Percentiles rank a stretch among this genome's conserved stretches.
Evolutionary conservation across 805 yeast species (phyloP).

Genomic region (Saccharomycopsis fermentans): DNA sequence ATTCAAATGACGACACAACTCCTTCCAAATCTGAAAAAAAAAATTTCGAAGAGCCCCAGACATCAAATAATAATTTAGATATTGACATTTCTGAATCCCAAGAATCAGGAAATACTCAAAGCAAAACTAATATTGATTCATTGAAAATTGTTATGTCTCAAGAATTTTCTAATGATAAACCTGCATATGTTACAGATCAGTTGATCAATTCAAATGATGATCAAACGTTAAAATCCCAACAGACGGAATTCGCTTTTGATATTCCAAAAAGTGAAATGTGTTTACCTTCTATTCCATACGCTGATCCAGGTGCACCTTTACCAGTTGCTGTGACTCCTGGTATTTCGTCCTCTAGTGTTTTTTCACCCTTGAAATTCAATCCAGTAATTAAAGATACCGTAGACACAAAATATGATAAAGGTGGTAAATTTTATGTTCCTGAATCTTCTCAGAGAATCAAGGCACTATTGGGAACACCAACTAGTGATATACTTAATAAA

Average conservation of each 20-base stretch:
- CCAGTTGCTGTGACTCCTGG: slow-evolving; percentile 48
- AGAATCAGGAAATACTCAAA: background rate
- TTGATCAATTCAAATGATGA: slow-evolving; percentile 20
- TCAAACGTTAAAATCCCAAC: slow-evolving; percentile 24
- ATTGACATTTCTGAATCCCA: background rate
- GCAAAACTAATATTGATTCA: background rate
- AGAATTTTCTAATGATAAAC: background rate
- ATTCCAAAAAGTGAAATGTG: slow-evolving; percentile 54
- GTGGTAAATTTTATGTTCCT: slow-evolving; percentile 77
- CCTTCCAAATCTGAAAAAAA: background rate
- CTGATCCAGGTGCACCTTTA: slow-evolving; percentile 78
- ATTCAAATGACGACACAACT: background rate
- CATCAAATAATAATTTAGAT: background rate
- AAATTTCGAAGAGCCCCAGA: background rate
- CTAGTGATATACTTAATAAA: background rate
- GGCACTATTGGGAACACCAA: background rate
- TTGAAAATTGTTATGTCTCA: background rate
- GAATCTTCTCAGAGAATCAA: slow-evolving; percentile 1
- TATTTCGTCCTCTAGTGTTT: slow-evolving; percentile 39
- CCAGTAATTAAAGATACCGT: slow-evolving; percentile 67
- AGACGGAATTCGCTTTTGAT: slow-evolving; percentile 38
- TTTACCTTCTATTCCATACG: slow-evolving; percentile 37
- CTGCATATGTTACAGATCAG: background rate
- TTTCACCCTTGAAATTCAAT: slow-evolving; percentile 74
- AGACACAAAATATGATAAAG: slow-evolving; percentile 78